A percentile compares a stretch with the other conserved stretches of the same genome.
phyloP scores from a whole-genome alignment of 2,329 filamentous ascomycete genomes.

The Ambrosiella cleistominuta region DNA sequence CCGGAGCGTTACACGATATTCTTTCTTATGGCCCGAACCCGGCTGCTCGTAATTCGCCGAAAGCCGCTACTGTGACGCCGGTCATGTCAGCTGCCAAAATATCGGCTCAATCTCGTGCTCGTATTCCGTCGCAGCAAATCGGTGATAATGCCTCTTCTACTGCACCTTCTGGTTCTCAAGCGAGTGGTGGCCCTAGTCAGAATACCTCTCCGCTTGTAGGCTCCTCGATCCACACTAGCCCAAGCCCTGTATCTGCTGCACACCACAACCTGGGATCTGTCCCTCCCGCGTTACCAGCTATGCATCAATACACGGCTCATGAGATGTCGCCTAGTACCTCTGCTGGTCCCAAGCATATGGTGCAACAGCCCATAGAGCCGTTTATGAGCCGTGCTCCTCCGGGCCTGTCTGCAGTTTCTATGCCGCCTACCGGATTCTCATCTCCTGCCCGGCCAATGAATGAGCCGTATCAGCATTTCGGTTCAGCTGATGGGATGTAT shows the following conservation, averaged over 20 bases:
- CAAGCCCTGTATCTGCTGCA: constrained; percentile 37
- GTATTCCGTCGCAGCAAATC: constrained; percentile 63
- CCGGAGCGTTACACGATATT: constrained; percentile 24
- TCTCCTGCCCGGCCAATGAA: constrained; percentile 7
- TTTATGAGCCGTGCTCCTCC: constrained; percentile 17
- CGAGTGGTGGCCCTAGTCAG: constrained; percentile 36
- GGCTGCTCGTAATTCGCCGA: constrained; percentile 54
- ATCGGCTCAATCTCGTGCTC: constrained; percentile 58
- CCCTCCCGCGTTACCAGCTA: not conserved
- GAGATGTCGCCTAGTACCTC: constrained; percentile 46
- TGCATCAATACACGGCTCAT: constrained; percentile 20
- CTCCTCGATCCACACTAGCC: constrained; percentile 48
- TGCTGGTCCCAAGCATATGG: constrained; percentile 38
- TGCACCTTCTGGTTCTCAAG: constrained; percentile 47
- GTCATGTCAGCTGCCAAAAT: constrained; percentile 52
- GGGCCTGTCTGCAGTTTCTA: constrained; percentile 11
- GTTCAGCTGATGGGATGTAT: constrained; percentile 6
- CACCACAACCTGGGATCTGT: constrained; percentile 1
- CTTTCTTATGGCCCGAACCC: constrained; percentile 40
- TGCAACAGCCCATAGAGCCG: constrained; percentile 22
- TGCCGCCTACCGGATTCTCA: constrained; percentile 27
- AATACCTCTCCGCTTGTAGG: constrained; percentile 41
- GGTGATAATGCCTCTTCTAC: constrained; percentile 47
- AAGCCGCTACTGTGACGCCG: constrained; percentile 62
- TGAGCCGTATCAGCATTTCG: constrained; percentile 11